Evolutionary conservation across 2,329 filamentous ascomycete genomes (phyloP), one percentile per base, ranked within the genome.

Genomic region (Botrytis tulipae): DNA sequence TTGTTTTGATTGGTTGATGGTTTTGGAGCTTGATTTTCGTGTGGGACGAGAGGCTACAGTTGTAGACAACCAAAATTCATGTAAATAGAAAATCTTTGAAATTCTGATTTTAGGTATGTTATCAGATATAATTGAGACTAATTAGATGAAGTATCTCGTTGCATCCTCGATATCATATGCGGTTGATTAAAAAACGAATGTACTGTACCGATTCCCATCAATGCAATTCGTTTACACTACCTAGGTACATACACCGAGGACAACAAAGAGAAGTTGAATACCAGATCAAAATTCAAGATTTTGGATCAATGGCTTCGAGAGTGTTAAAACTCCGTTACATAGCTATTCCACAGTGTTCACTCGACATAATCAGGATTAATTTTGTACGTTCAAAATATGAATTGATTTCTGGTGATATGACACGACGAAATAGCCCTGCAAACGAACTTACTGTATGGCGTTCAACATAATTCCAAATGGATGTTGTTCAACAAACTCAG

Each of bases 1-100:
- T 42, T 46, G 40, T 69, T 73, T 60, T 73, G 63, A 73, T 73
- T 73, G 71, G 71, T 60, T 69, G 63, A 40, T 40, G 29, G n/a
- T 9, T 66, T 57, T 67, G 46, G 37, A 60, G 63, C 63, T 73
- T 44, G 62, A 72, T 65, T 71, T 65, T 71, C n/a, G 68, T 42
- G 29, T 37, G 68, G 29, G 42, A 54, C 67, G 16, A 37, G 32
- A 48, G 61, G 54, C 42, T 62, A 44, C 40, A 63, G 18, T 44
- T n/a, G 40, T 54, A 54, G 48, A 63, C 29, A 70, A 37, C n/a
- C 40, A 61, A 32, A 44, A 18, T n/a, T 29, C 3, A 18, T 18
- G 7, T 29, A 57, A 57, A 57, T 29, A 20, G 25, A 6, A 32
- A 14, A 35, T 60, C 1, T 51, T 18, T 20, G 22, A 4, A 6